Evolutionary conservation across 148 eudicot species (phyloP).

Genomic region (Linanthus parryae): DNA sequence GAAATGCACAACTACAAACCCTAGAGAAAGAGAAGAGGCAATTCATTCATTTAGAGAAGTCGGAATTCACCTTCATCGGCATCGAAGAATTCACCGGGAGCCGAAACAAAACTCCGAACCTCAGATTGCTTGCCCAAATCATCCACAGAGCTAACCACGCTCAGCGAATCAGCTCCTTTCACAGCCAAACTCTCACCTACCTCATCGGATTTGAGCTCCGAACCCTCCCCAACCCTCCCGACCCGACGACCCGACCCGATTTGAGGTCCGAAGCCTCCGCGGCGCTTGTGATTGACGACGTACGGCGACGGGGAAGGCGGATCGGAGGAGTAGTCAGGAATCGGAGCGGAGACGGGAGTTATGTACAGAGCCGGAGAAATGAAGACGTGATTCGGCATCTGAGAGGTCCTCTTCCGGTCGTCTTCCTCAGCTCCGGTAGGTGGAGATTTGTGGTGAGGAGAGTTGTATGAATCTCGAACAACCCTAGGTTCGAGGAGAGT

Average conservation of each 20-base stretch:
- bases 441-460: no score
- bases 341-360: constrained; percentile 38
- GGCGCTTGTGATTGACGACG: constrained; percentile 39
- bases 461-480: neutral
- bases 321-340: constrained; percentile 18
- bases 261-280: constrained; percentile 12
- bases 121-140: constrained; percentile 12
- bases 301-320: constrained; percentile 44
- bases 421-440: neutral
- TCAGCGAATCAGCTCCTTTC: constrained; percentile 20
- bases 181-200: neutral
- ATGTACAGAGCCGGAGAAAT: constrained; percentile 34
- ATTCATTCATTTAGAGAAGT: neutral
- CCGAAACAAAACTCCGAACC: constrained; percentile 20
- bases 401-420: neutral
- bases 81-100: constrained; percentile 37
- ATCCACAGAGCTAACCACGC: constrained; percentile 19
- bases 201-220: neutral
- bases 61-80: constrained; percentile 31
- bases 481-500: constrained; percentile 21
- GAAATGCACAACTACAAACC: no score
- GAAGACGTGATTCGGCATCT: constrained; percentile 19
- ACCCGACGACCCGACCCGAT: constrained; percentile 6
- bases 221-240: neutral
- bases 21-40: neutral